phyloP scores from a whole-genome alignment of 1,284 basidiomycete species.

The Apiotrichum sp. region DNA sequence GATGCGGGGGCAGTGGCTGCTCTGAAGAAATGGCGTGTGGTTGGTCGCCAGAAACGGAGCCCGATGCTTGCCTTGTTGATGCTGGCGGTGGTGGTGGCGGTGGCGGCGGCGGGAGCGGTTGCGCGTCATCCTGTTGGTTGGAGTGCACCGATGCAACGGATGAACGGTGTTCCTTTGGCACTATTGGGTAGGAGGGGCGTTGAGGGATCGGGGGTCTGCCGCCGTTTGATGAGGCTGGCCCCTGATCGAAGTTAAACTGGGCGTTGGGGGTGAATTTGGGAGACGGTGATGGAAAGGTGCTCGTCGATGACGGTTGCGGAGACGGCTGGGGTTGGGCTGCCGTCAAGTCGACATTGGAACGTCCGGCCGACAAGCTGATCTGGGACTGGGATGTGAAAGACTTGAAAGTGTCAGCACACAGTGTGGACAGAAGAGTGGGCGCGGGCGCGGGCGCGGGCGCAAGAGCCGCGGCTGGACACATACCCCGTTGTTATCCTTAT shows the following conservation, averaged over 20 bases:
- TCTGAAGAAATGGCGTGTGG: conserved; percentile 1
- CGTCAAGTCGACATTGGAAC: conserved; percentile 11
- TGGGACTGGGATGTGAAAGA: conserved; percentile 13
- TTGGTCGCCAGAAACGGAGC: background rate
- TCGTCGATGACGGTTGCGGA: background rate
- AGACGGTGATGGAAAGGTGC: conserved; percentile 1
- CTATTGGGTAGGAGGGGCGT: conserved; percentile 10
- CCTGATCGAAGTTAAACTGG: conserved; percentile 4
- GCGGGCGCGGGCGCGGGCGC: background rate
- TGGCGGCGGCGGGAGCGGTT: background rate
- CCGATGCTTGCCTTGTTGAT: too few species aligned
- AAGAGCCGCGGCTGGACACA: background rate
- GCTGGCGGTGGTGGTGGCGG: background rate
- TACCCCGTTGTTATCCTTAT: conserved; percentile 10
- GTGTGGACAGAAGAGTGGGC: background rate
- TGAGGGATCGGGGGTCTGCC: conserved; percentile 11
- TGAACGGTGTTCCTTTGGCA: conserved; percentile 5
- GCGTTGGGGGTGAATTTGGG: conserved; percentile 13
- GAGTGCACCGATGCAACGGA: conserved; percentile 4
- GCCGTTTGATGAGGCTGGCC: background rate
- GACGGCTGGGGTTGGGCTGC: conserved; percentile 1
- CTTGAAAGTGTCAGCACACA: background rate
- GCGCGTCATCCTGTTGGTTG: conserved; percentile 3
- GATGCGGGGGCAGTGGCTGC: background rate
- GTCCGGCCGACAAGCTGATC: conserved; percentile 6